Base-by-base conservation (phyloP, 2,329 filamentous ascomycete genomes). In the Cladorrhinum sp. region DNA sequence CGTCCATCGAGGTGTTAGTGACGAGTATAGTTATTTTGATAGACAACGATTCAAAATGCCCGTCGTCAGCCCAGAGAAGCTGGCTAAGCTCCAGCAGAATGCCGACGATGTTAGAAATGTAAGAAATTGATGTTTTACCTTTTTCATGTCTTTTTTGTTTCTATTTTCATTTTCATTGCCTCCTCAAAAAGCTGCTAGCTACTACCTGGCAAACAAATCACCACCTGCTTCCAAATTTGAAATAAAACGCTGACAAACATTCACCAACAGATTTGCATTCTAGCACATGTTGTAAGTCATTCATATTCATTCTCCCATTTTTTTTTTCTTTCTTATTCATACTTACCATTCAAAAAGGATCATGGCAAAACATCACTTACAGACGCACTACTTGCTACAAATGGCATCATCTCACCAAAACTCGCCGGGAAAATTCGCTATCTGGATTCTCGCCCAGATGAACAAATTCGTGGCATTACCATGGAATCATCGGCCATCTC, bases 401-500 rank as follows among this genome's bases (percentile, higher is more conserved):
- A 99, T 84, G 95, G 95, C 79, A 98, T 99, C 79, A 99, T 99
- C 72, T 98, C 95, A 28, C 91, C 94, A 59, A 98, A 98, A 74
- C 83, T 98, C 71, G 95, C 95, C 60, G 95, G 95, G 74, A 98
- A 98, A 81, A 96, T 99, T 76, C 89, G 95, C 67, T 99, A 98
- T 72, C 86, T 99, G 62, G 95, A 99, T 77, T 98, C 95, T 21
- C 84, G 95, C 49, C 94, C 94, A 1, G 95, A 99, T 76, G 95
- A 99, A 75, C 95, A 99, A 77, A 84, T 91, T 16, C 89, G 95
- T 66, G 95, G 95, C 60, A 99, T 99, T 72, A 99, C 95, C n/a
- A 99, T 99, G 95, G 95, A 99, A 75, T 98, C 95, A 0, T 98
- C 94, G 5, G 95, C 95, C 64, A 99, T 99, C 66, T 98, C 95